These are phyloP conservation scores for Guillardia theta DNA, from an alignment of 78 protist genomes.

Conservation along the genomic window DNA sequence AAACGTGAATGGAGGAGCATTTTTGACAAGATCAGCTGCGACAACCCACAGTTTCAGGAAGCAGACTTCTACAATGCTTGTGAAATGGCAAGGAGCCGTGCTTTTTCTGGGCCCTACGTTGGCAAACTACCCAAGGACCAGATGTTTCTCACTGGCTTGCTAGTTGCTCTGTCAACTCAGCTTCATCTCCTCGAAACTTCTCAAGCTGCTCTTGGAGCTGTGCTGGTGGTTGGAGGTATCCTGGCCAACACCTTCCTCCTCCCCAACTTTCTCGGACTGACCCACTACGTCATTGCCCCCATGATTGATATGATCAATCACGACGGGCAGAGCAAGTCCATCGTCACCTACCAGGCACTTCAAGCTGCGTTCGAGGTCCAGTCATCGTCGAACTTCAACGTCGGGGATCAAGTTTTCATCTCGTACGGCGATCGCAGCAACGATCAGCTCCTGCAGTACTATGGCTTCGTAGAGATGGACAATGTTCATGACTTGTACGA, in stretches of 20 bases:
- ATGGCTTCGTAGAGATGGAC: not conserved
- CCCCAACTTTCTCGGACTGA: not conserved
- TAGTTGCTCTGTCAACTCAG: not conserved
- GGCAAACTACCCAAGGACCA: not conserved
- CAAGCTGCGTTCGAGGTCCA: not conserved
- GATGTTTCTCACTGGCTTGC: not conserved
- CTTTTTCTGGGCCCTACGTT: not conserved
- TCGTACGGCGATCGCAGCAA: not conserved
- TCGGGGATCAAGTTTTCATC: not conserved
- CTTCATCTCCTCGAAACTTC: not conserved
- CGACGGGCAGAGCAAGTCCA: not conserved
- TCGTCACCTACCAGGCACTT: not conserved
- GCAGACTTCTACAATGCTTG: not conserved
- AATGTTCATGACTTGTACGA: too few relatives aligned
- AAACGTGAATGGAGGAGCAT: not conserved
- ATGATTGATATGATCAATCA: not conserved
- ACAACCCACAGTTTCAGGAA: not conserved
- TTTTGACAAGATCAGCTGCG: too few relatives aligned
- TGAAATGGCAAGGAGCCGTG: not conserved
- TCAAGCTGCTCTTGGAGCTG: not conserved
- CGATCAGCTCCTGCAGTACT: slow-evolving; percentile 13
- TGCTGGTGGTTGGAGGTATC: not conserved
- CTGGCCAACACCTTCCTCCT: not conserved
- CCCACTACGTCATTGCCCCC: not conserved
- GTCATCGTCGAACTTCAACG: not conserved